Base-by-base conservation (phyloP, 805 yeast genomes). In the Sugiyamaella qingdaonensis region DNA sequence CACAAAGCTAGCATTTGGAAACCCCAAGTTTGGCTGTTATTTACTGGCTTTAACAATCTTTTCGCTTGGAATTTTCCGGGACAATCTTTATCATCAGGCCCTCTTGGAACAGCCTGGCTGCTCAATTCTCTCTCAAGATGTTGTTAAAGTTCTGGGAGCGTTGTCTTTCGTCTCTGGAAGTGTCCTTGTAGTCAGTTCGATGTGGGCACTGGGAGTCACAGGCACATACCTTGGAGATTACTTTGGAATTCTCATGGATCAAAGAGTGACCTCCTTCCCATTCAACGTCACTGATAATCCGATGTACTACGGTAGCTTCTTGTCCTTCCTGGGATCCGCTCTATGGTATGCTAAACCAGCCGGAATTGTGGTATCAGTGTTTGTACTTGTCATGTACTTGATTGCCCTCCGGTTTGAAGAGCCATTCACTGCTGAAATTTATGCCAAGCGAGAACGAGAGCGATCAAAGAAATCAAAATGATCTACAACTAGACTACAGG, bases 161-260 rank as follows among this genome's bases (percentile, higher is more conserved):
- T 68, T 68, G 1, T 62, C 74, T 2, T 86, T 90, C 60, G 80
- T 69, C 1, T 67, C 76, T 48, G 99, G 99, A 19, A 90, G 91
- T 60, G 70, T 88, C 9, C 79, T 94, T 50, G 98, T 91, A 1
- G 58, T 86, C 32, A 72, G 84, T 31, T 88, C 97, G 19, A 92
- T 94, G 98, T 92, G 82, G 73, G 85, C 86, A 11, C 77, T 94
- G 59, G 99, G 99, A 21, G 81, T 94, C 56, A 92, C 97, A 11
- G 99, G 99, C 21, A 94, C 99, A 10, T 94, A 94, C 65, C 73
- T 94, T 56, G 99, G 99, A 42, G 99, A 94, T 70, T 95, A 94
- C 73, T 94, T 94, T 71, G 98, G 98, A 1, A 91, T 94, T 63
- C 78, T 94, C 62, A 94, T 92, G 94, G 83, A 84, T 57, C 80